A percentile compares a stretch with the other conserved stretches of the same genome.
Evolutionary conservation across 176 grass and related monocot genomes (phyloP).

Genomic region (Lolium rigidum): DNA sequence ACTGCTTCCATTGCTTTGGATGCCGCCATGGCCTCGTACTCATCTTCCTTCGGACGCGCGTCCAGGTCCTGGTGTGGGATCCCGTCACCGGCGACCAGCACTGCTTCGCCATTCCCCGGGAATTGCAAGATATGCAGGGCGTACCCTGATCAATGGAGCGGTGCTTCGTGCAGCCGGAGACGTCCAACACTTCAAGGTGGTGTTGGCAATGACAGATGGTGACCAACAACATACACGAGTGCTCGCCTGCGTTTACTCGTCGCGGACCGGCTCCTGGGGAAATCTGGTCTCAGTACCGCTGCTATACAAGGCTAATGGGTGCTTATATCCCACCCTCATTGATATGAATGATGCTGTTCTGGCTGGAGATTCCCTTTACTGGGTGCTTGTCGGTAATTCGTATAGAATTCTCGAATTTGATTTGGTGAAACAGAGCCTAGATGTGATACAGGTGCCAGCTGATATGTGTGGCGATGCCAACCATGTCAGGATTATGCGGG

Average conservation of each 20-base stretch:
- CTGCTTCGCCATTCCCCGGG: not conserved
- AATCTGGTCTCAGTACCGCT: not conserved
- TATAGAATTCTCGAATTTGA: not conserved
- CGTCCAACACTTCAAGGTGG: slow-evolving; percentile 1
- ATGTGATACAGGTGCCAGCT: not conserved
- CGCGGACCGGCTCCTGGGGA: not conserved
- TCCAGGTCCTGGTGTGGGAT: not conserved
- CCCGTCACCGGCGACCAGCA: not conserved
- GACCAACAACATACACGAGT: not conserved
- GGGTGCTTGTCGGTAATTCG: not conserved
- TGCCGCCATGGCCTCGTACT: not conserved
- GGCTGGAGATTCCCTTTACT: not conserved
- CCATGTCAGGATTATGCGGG: not conserved
- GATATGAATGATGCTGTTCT: not conserved
- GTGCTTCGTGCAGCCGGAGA: not conserved
- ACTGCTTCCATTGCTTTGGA: not conserved
- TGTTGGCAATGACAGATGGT: not conserved
- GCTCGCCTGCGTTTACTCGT: not conserved
- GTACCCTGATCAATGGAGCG: not conserved
- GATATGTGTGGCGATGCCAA: not conserved
- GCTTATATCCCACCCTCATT: not conserved
- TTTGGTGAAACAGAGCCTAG: not conserved
- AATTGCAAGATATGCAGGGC: not conserved
- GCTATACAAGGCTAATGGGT: not conserved
- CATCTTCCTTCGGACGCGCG: not conserved